Percentiles rank a stretch among this genome's conserved stretches.
Evolutionary conservation across 306 rosid species (phyloP).

Genomic region (Begonia masoniana): DNA sequence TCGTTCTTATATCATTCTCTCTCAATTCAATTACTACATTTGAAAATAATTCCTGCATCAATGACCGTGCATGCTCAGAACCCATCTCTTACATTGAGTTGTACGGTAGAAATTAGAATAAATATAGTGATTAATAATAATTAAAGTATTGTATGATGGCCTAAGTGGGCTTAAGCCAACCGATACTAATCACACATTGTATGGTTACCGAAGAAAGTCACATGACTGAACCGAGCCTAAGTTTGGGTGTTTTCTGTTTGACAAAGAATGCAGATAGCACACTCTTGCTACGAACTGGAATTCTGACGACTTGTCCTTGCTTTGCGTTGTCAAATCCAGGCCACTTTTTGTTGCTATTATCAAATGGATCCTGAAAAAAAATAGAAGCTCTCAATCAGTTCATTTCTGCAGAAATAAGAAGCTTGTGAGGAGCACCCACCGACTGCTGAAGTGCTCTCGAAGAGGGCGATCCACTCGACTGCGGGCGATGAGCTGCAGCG

Average conservation of each 20-base stretch:
- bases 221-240: slow-evolving; percentile 32
- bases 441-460: slow-evolving; percentile 33
- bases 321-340: slow-evolving; percentile 42
- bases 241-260: slow-evolving; percentile 42
- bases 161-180: too few relatives aligned
- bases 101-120: too few relatives aligned
- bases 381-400: slow-evolving; percentile 1
- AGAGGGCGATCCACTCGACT: slow-evolving; percentile 40
- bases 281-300: slow-evolving; percentile 74
- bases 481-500: slow-evolving; percentile 28
- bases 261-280: slow-evolving; percentile 71
- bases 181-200: too few relatives aligned
- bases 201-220: too few relatives aligned
- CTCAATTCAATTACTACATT: too few relatives aligned
- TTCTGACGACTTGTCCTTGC: slow-evolving; percentile 23
- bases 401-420: neutral
- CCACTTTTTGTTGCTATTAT: slow-evolving; percentile 34
- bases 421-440: slow-evolving; percentile 33
- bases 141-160: too few relatives aligned
- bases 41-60: too few relatives aligned
- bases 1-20: too few relatives aligned
- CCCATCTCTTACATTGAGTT: too few relatives aligned
- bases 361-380: slow-evolving; percentile 44
- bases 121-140: too few relatives aligned
- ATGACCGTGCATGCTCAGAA: too few relatives aligned